Conservation (phyloP, 2,329 filamentous ascomycete genomes). For the Colletotrichum neosansevieriae region DNA sequence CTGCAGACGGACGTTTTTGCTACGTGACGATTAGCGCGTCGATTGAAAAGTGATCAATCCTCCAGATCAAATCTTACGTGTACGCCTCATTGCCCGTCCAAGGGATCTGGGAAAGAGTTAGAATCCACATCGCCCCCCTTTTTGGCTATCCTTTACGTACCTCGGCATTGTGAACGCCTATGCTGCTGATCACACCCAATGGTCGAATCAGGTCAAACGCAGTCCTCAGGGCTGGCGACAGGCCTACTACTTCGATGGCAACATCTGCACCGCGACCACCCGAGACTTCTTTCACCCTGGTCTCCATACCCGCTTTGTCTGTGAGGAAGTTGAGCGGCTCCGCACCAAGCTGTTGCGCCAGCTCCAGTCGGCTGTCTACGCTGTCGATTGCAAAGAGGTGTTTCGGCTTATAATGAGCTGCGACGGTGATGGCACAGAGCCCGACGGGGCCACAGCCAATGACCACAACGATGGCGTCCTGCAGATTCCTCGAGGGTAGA, state of each 20-base stretch:
- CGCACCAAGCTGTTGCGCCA: constrained; percentile 80
- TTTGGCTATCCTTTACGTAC: constrained; percentile 54
- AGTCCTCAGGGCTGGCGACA: constrained; percentile 75
- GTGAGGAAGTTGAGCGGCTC: constrained; percentile 81
- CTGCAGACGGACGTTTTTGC: constrained; percentile 79
- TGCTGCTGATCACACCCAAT: constrained; percentile 79
- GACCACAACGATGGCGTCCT: constrained; percentile 78
- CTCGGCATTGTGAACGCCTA: constrained; percentile 81
- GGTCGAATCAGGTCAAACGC: constrained; percentile 80
- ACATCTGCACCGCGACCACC: constrained; percentile 87
- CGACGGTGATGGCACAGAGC: constrained; percentile 83
- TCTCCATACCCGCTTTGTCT: constrained; percentile 74
- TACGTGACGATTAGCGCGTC: constrained; percentile 43
- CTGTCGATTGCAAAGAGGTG: constrained; percentile 84
- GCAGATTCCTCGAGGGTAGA: constrained; percentile 66
- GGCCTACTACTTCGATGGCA: constrained; percentile 83
- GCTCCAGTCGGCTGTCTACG: constrained; percentile 78
- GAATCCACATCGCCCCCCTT: background rate
- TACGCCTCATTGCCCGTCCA: constrained; percentile 75
- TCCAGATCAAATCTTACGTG: constrained; percentile 51
- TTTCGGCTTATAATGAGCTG: constrained; percentile 78
- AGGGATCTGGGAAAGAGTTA: constrained; percentile 63
- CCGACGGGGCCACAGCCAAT: constrained; percentile 90
- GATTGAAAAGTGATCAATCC: too few species aligned
- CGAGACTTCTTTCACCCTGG: constrained; percentile 79